A percentile compares a stretch with the other conserved stretches of the same genome.
Conservation (phyloP, 306 rosid species). For the Quercus agrifolia region DNA sequence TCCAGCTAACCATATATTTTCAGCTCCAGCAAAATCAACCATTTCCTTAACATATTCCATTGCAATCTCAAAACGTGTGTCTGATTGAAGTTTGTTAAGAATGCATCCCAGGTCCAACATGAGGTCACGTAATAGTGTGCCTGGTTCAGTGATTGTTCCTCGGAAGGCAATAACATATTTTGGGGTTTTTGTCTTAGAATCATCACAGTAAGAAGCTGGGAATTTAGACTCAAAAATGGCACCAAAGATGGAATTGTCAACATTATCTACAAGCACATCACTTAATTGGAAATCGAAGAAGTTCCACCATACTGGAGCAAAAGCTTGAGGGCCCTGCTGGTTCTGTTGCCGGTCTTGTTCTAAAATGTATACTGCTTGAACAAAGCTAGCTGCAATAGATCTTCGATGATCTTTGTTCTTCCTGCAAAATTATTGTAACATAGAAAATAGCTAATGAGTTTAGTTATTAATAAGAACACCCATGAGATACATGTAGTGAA, state of each 20-base stretch:
- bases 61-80: slow-evolving; percentile 7
- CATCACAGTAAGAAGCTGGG: neutral
- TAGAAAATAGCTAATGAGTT: too few species aligned
- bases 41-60: neutral
- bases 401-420: slow-evolving; percentile 2
- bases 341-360: slow-evolving; percentile 14
- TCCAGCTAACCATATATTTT: slow-evolving; percentile 35
- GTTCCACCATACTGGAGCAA: slow-evolving; percentile 13
- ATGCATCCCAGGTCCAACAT: neutral
- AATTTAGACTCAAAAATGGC: slow-evolving; percentile 6
- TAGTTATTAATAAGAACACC: too few species aligned
- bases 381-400: slow-evolving; percentile 26
- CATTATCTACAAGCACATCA: neutral
- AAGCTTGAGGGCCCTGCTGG: neutral
- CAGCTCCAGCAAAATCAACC: neutral
- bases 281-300: slow-evolving; percentile 18
- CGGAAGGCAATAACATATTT: slow-evolving; percentile 32
- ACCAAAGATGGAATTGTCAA: slow-evolving; percentile 13
- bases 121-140: slow-evolving; percentile 2
- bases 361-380: slow-evolving; percentile 9
- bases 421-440: slow-evolving; percentile 10
- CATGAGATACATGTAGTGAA: too few species aligned
- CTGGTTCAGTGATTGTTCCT: neutral
- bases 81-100: neutral
- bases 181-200: slow-evolving; percentile 1